phyloP scores from a whole-genome alignment of 116 monocot genomes.

The Cymodocea nodosa region DNA sequence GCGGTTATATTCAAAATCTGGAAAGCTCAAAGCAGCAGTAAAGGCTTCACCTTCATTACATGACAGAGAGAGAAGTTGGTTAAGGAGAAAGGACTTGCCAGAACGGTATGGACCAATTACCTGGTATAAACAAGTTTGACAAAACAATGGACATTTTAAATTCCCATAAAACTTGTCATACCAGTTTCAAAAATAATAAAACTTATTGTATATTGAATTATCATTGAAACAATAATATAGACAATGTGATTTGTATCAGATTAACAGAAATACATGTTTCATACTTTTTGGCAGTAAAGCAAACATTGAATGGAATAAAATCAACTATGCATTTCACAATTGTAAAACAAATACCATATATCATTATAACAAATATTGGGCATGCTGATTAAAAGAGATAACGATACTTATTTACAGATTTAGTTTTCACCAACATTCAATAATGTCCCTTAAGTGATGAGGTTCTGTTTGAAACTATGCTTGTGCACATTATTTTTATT shows the following conservation, averaged over 20 bases:
- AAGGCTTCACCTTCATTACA: constrained; percentile 83
- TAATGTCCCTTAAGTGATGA: no score
- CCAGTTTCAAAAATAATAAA: no score
- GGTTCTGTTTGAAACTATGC: no score
- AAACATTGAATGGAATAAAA: no score
- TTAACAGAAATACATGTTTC: not conserved
- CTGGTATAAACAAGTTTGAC: constrained; percentile 18
- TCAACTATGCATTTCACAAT: not conserved
- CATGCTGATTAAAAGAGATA: no score
- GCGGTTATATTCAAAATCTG: not conserved
- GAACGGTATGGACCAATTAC: constrained; percentile 99
- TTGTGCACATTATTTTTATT: no score
- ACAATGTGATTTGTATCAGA: not conserved
- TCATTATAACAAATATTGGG: not conserved
- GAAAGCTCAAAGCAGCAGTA: not conserved
- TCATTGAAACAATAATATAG: not conserved
- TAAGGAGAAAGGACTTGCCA: constrained; percentile 98
- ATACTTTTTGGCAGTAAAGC: no score
- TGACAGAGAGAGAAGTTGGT: constrained; percentile 93
- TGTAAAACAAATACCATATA: not conserved
- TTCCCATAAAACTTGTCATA: not conserved
- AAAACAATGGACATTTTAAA: not conserved
- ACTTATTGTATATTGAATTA: no score
- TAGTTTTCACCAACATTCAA: no score
- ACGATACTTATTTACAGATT: no score